phyloP scores from a whole-genome alignment of 495 filamentous ascomycete species.

The Neurospora sublineolata region DNA sequence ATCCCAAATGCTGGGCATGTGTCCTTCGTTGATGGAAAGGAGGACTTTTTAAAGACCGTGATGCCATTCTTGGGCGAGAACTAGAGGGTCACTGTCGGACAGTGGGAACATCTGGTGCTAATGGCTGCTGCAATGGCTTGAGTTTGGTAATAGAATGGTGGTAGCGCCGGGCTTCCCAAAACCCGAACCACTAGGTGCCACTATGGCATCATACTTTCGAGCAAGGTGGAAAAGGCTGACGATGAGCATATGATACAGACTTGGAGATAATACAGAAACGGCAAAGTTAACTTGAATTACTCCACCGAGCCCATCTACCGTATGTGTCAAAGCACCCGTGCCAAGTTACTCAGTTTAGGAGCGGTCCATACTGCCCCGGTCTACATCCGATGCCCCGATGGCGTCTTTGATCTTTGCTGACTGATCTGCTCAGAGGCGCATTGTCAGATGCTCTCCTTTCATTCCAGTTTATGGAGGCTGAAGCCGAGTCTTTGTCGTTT shows the following conservation, averaged over 20 bases:
- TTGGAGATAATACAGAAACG: neutral
- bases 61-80: neutral
- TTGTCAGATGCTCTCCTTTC: neutral
- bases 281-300: neutral
- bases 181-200: neutral
- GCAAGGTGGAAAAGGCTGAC: neutral
- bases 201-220: neutral
- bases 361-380: neutral
- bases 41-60: constrained; percentile 6
- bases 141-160: neutral
- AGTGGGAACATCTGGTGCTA: neutral
- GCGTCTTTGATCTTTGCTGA: neutral
- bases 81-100: neutral
- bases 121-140: neutral
- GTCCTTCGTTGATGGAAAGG: constrained; percentile 14
- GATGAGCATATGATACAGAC: neutral
- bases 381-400: neutral
- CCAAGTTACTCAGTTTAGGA: neutral
- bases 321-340: neutral
- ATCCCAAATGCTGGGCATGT: constrained; percentile 18
- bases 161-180: neutral
- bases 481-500: neutral
- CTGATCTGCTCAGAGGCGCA: neutral
- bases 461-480: neutral
- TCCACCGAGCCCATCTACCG: neutral